phyloP scores from a whole-genome alignment of 768 basidiomycete species.

The Cystofilobasidium macerans region DNA sequence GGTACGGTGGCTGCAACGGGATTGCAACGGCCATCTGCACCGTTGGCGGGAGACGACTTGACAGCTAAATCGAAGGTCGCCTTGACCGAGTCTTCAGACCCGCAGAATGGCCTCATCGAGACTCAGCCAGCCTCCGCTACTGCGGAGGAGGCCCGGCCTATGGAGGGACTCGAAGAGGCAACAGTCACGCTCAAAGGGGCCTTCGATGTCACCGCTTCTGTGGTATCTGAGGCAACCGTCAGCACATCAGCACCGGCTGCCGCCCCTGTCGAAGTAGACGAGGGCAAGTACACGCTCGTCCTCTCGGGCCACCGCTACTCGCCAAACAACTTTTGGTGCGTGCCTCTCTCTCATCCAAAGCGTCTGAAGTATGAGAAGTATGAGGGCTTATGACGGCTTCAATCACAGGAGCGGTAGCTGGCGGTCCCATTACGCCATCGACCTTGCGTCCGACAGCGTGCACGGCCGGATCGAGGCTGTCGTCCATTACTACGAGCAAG shows the following conservation, averaged over 20 bases:
- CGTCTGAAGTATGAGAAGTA: no score
- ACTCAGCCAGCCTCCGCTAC: no score
- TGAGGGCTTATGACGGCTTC: no score
- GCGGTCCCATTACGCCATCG: constrained; percentile 74
- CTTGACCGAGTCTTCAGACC: no score
- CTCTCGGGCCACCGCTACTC: constrained; percentile 96
- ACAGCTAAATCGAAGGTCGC: no score
- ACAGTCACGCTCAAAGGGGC: no score
- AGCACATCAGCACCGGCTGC: not conserved
- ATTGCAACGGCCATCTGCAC: no score
- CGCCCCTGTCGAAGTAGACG: not conserved
- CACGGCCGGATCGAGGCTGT: constrained; percentile 66
- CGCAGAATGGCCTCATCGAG: no score
- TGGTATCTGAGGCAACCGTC: not conserved
- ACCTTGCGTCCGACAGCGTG: constrained; percentile 53
- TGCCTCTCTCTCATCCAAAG: no score
- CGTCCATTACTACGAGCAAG: constrained; percentile 96
- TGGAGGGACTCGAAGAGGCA: constrained; percentile 1
- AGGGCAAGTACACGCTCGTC: constrained; percentile 53
- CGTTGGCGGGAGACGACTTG: no score
- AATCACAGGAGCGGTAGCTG: constrained; percentile 94
- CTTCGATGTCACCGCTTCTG: not conserved
- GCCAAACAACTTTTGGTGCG: constrained; percentile 77
- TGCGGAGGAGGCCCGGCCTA: no score
- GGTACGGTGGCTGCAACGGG: no score